These are phyloP conservation scores for Fomitopsis pulvina DNA, from an alignment of 768 basidiomycete species.

Conservation along the genomic window DNA sequence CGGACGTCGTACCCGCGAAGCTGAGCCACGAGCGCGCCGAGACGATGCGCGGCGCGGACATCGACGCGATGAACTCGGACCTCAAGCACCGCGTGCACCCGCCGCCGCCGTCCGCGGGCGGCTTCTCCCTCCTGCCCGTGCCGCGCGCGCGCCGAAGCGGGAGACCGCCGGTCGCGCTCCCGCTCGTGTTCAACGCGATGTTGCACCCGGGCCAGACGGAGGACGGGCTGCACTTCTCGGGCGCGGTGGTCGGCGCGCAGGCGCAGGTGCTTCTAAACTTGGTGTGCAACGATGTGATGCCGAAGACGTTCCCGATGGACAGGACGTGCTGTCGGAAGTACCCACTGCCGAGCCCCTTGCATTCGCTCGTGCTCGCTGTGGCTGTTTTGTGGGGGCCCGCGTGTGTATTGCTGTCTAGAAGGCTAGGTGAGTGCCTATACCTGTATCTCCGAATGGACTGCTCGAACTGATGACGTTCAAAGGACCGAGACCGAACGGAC, in stretches of 20 bases:
- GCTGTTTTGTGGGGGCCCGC: conserved; percentile 48
- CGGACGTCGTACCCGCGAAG: conserved; percentile 60
- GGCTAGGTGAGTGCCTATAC: conserved; percentile 15
- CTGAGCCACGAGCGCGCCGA: conserved; percentile 55
- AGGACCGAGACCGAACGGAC: conserved; percentile 12
- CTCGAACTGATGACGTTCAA: neutral
- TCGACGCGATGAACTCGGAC: conserved; percentile 90
- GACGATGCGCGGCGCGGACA: conserved; percentile 71
- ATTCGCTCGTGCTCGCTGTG: conserved; percentile 43
- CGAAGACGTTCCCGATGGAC: conserved; percentile 43
- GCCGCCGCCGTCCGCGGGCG: conserved; percentile 9
- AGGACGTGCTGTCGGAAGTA: conserved; percentile 79
- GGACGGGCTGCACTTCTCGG: conserved; percentile 81
- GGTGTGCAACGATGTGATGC: conserved; percentile 83
- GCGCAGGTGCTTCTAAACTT: conserved; percentile 75
- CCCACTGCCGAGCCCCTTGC: conserved; percentile 53
- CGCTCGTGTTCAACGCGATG: conserved; percentile 78
- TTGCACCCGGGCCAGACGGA: conserved; percentile 65
- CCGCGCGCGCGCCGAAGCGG: conserved; percentile 5
- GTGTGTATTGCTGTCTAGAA: conserved; percentile 29
- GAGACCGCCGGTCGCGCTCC: conserved; percentile 45
- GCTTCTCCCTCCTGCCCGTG: conserved; percentile 19
- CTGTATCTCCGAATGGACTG: neutral
- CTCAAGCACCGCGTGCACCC: conserved; percentile 59
- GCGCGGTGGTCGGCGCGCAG: conserved; percentile 55